These are phyloP conservation scores for Auxenochlorella pyrenoidosa DNA, from an alignment of 139 green algal genomes.

Conservation along the genomic window DNA sequence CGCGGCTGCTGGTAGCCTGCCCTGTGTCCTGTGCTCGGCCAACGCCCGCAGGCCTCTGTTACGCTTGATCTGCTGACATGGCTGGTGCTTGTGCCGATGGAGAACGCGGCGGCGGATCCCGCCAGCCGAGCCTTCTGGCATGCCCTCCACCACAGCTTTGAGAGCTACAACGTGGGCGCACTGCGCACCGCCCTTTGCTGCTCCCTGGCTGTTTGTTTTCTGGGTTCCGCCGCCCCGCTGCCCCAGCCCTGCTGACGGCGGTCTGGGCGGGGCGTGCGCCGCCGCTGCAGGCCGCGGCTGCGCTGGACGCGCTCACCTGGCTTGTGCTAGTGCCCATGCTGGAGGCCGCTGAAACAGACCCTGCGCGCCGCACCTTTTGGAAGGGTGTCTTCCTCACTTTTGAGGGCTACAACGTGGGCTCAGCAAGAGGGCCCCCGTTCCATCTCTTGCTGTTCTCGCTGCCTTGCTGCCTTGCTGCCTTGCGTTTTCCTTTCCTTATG, in stretches of 20 bases:
- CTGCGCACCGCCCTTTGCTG: not conserved
- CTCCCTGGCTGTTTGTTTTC: not conserved
- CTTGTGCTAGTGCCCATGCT: no score
- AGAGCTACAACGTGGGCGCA: conserved; percentile 25
- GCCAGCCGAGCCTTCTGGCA: not conserved
- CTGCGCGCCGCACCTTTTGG: no score
- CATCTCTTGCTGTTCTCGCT: not conserved
- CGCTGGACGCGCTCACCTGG: no score
- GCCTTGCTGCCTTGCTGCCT: not conserved
- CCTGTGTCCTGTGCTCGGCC: no score
- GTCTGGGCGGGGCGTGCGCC: no score
- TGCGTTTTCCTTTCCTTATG: no score
- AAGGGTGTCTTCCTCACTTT: no score
- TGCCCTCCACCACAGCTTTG: conserved; percentile 11
- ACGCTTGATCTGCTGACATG: conserved; percentile 2
- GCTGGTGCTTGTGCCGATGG: conserved; percentile 28
- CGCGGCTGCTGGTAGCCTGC: not conserved
- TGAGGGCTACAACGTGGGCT: not conserved
- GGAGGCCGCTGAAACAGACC: no score
- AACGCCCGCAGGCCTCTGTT: not conserved
- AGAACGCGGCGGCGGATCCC: not conserved
- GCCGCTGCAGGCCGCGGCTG: no score
- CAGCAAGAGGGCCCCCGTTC: not conserved
- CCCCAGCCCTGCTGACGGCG: not conserved
- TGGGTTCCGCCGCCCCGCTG: not conserved